These are phyloP conservation scores for Delonix regia DNA, from an alignment of 306 rosid genomes.

Conservation along the genomic window DNA sequence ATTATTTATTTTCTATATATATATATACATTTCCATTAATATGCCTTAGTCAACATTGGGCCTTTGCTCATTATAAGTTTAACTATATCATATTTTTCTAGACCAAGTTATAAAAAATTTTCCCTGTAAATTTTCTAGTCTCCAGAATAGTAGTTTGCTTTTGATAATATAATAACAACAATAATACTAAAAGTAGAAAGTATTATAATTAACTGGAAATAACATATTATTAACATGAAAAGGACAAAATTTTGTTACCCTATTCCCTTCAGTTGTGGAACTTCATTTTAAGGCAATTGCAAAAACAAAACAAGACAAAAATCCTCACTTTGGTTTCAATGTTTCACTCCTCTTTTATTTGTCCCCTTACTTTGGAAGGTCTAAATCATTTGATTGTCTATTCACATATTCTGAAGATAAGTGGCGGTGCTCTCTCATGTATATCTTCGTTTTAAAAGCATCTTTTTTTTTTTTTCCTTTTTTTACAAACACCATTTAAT, in stretches of 20 bases:
- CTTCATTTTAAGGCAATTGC: not conserved
- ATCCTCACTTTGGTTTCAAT: not conserved
- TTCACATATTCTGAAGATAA: not conserved
- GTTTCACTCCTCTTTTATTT: not conserved
- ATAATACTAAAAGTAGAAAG: too few relatives aligned
- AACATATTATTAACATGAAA: not conserved
- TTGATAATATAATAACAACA: not conserved
- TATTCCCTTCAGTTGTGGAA: not conserved
- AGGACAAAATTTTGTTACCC: not conserved
- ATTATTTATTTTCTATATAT: too few relatives aligned
- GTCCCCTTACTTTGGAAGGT: not conserved
- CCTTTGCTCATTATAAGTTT: too few relatives aligned
- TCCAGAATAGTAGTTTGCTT: not conserved
- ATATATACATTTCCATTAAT: too few relatives aligned
- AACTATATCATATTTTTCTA: not conserved
- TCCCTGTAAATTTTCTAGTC: not conserved
- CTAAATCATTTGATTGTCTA: not conserved
- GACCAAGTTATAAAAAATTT: not conserved
- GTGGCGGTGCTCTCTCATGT: not conserved
- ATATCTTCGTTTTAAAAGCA: conserved; percentile 5
- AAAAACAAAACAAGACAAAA: not conserved
- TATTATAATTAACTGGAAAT: not conserved
- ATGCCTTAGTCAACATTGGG: too few relatives aligned
- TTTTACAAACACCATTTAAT: not conserved
- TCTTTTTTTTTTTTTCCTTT: not conserved